Percentiles rank a stretch among this genome's conserved stretches.
These are phyloP conservation scores for Aspergillus eucalypticola DNA, from an alignment of 2,329 filamentous ascomycete species.

Conservation along the genomic window DNA sequence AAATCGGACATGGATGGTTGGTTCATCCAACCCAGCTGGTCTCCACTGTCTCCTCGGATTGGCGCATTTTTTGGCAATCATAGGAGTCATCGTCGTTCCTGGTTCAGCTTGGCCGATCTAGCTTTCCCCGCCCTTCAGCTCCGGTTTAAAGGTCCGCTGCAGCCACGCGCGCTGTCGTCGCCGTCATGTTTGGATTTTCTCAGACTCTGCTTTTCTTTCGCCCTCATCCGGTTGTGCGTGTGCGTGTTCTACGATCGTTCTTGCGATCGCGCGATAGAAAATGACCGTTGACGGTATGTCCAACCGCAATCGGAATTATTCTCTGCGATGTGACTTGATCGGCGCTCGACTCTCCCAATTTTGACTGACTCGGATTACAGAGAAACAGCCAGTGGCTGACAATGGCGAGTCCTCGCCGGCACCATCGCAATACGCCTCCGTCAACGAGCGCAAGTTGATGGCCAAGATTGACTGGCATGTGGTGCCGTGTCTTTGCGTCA, in stretches of 20 bases:
- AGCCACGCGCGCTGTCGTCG: background rate
- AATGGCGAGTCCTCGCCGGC: slow-evolving; percentile 1
- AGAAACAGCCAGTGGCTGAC: slow-evolving; percentile 6
- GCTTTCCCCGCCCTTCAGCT: background rate
- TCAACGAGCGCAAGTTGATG: slow-evolving; percentile 61
- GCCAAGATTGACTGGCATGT: slow-evolving; percentile 67
- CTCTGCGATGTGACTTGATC: background rate
- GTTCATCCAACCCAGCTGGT: background rate
- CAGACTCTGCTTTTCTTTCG: background rate
- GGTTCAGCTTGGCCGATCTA: slow-evolving; percentile 1
- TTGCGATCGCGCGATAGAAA: slow-evolving; percentile 1
- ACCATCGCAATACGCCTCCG: slow-evolving; percentile 10
- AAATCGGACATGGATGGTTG: slow-evolving; percentile 4
- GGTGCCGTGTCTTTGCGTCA: slow-evolving; percentile 67
- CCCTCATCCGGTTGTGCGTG: background rate
- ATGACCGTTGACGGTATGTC: slow-evolving; percentile 4
- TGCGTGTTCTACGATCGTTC: background rate
- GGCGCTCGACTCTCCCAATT: background rate
- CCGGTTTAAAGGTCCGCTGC: background rate
- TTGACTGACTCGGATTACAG: background rate
- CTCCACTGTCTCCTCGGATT: background rate
- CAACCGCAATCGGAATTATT: too few relatives aligned
- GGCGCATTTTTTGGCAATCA: slow-evolving; percentile 2
- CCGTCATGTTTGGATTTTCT: background rate
- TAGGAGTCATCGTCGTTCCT: slow-evolving; percentile 2